Percentiles rank a stretch among this genome's conserved stretches.
Evolutionary conservation across 1,284 basidiomycete species (phyloP).

Genomic region (Tilletia caries): DNA sequence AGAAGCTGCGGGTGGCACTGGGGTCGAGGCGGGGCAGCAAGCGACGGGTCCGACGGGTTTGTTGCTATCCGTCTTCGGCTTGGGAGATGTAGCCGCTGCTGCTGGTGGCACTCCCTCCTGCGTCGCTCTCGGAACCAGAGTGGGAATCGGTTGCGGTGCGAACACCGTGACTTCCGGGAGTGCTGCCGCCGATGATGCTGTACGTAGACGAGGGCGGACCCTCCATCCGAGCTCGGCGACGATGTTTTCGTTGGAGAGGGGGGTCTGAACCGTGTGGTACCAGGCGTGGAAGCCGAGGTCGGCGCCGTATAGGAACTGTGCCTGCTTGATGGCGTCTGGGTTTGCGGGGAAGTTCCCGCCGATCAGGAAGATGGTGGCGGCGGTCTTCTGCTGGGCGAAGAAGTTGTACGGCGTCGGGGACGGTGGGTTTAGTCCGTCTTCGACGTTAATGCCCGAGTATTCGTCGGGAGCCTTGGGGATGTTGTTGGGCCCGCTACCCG

Average conservation of each 20-base stretch:
- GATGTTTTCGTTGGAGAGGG: slow-evolving; percentile 51
- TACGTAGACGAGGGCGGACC: not conserved
- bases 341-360: slow-evolving; percentile 24
- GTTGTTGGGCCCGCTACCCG: slow-evolving; percentile 60
- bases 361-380: slow-evolving; percentile 36
- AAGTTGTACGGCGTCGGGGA: slow-evolving; percentile 34
- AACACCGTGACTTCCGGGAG: not conserved
- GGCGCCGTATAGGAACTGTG: slow-evolving; percentile 27
- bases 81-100: slow-evolving; percentile 4
- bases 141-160: not conserved
- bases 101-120: not conserved
- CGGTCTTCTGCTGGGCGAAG: slow-evolving; percentile 24
- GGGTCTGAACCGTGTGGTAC: slow-evolving; percentile 18
- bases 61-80: not conserved
- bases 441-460: slow-evolving; percentile 36
- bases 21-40: slow-evolving; percentile 10
- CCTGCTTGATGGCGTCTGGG: slow-evolving; percentile 16
- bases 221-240: slow-evolving; percentile 76
- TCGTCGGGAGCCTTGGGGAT: slow-evolving; percentile 64
- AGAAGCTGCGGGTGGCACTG: slow-evolving; percentile 11
- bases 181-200: not conserved
- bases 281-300: slow-evolving; percentile 33
- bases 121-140: not conserved
- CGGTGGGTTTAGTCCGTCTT: slow-evolving; percentile 44
- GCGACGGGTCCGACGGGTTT: not conserved